Conservation (phyloP, 768 basidiomycete species). For the Termitomyces eurrhizus region DNA sequence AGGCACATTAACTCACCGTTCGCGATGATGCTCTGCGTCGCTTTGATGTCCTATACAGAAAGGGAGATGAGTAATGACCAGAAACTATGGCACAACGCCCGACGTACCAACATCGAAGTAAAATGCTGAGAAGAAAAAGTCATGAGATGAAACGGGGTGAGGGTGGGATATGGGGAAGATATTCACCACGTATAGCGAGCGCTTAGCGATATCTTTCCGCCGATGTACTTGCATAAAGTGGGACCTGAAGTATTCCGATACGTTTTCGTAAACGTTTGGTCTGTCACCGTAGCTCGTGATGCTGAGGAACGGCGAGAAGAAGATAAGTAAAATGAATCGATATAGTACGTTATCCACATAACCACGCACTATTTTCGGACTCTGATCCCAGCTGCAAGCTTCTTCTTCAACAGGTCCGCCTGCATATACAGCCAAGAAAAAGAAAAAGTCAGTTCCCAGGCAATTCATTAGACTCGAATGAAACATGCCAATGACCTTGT, state of each 20-base stretch:
- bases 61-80: neutral
- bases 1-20: slow-evolving; percentile 39
- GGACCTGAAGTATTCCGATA: slow-evolving; percentile 78
- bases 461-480: neutral
- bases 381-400: slow-evolving; percentile 61
- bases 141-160: neutral
- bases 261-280: slow-evolving; percentile 65
- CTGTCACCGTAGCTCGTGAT: slow-evolving; percentile 77
- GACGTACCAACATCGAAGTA: slow-evolving; percentile 60
- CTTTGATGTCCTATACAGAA: slow-evolving; percentile 52
- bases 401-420: slow-evolving; percentile 71
- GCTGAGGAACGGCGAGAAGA: slow-evolving; percentile 28
- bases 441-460: neutral
- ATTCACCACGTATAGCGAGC: slow-evolving; percentile 65
- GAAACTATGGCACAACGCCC: neutral
- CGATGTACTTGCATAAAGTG: slow-evolving; percentile 77
- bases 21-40: slow-evolving; percentile 62
- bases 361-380: slow-evolving; percentile 72
- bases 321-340: slow-evolving; percentile 5
- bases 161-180: neutral
- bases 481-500: slow-evolving; percentile 51
- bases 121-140: slow-evolving; percentile 46
- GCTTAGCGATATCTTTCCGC: slow-evolving; percentile 54
- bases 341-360: neutral
- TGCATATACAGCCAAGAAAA: slow-evolving; percentile 23